Evolutionary conservation across 768 basidiomycete genomes (phyloP).

Genomic region (Lentinula sp.): DNA sequence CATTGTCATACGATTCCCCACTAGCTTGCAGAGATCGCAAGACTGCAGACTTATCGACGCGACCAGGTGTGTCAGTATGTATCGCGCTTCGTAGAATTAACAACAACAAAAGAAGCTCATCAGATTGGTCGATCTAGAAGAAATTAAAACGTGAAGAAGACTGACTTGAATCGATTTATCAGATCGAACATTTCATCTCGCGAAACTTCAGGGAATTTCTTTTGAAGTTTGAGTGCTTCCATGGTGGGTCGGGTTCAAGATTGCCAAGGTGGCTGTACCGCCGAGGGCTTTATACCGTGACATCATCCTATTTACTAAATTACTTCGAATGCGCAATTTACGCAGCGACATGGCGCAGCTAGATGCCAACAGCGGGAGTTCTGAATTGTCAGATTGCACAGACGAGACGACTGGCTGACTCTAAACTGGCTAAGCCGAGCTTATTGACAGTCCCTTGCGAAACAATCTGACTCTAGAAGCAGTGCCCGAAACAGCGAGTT

Average conservation of each 20-base stretch:
- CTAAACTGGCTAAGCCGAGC: no score
- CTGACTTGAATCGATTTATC: conserved; percentile 94
- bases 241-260: conserved; percentile 28
- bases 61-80: conserved; percentile 72
- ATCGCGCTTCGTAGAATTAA: conserved; percentile 44
- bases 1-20: conserved; percentile 89
- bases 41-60: conserved; percentile 77
- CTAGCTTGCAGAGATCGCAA: conserved; percentile 71
- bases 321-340: no score
- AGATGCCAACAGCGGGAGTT: no score
- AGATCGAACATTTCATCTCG: conserved; percentile 94
- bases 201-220: conserved; percentile 87
- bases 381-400: no score
- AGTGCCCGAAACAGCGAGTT: no score
- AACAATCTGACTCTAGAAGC: no score
- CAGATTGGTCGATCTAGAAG: not conserved
- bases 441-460: no score
- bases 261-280: not conserved
- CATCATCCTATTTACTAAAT: not conserved
- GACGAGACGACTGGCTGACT: no score
- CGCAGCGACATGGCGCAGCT: no score
- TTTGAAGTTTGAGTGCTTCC: conserved; percentile 83
- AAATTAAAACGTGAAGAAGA: conserved; percentile 10
- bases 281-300: not conserved
- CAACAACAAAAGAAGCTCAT: not conserved